Evolutionary conservation across 2,329 filamentous ascomycete genomes (phyloP), one percentile per base, ranked within the genome.

Genomic region (Microdochium bolleyi): DNA sequence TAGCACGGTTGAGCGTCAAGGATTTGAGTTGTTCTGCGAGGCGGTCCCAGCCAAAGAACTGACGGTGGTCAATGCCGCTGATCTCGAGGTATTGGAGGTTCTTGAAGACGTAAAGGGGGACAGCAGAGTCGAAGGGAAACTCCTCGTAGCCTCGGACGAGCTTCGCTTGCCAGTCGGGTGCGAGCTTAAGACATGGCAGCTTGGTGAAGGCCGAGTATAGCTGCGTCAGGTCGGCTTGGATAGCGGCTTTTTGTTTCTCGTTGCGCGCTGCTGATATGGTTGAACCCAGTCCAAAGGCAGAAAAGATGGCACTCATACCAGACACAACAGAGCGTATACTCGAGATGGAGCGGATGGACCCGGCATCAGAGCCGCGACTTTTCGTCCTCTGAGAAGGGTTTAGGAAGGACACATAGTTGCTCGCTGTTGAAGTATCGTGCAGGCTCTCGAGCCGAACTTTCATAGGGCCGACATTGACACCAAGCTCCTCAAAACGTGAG

Each of bases 141-240:
- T 96, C 92, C 70, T 99, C 94, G 66, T 94, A 97, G 25, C 92
- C 92, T 59, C 86, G 82, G 60, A 99, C 96, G 56, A 96, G 76
- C 51, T 88, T 85, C 49, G 92, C 92, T 60, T 90, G 88, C 75
- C 91, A 92, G 69, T 99, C 94, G n/a, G 92, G 92, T 25, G 92
- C 85, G 52, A 99, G 77, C 58, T 87, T 85, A 57, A 99, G 76
- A 64, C 89, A 96, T 0, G 94, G 94, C 46, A 99, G 95, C 73
- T 97, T 99, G 64, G 94, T 99, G 67, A 97, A 99, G 53, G 94
- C 90, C 44, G 94, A 97, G 73, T 96, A 99, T 32, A 99, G 78
- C 68, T 99, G 97, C 69, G 92, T 96, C 60, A 96, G 74, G 67
- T 99, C 94, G 53, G 87, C 83, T 65, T 94, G 85, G 53, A 94